Evolutionary conservation across 352 stramenopile genomes (phyloP).

Genomic region (Globisporangium alternatum): DNA sequence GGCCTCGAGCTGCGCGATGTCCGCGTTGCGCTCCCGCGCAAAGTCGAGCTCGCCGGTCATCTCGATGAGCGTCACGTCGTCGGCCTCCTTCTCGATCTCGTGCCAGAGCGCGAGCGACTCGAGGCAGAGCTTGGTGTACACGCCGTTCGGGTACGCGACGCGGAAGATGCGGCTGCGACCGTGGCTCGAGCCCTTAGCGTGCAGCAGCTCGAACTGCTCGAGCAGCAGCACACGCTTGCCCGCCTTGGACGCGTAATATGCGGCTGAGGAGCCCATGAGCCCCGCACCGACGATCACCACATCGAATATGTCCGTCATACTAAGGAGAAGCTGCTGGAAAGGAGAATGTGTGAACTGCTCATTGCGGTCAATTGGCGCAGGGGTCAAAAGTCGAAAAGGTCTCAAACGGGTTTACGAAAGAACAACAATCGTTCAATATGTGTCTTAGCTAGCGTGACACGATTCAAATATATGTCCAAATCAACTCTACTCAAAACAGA

Average conservation of each 20-base stretch:
- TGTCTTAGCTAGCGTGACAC: no score
- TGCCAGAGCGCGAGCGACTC: conserved; percentile 57
- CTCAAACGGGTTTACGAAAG: no score
- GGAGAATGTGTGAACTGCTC: not conserved
- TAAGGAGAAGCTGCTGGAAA: not conserved
- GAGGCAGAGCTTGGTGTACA: conserved; percentile 72
- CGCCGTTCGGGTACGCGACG: conserved; percentile 68
- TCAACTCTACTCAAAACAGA: no score
- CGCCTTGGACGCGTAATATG: conserved; percentile 43
- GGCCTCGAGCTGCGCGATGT: conserved; percentile 28
- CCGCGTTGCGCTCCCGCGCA: conserved; percentile 24
- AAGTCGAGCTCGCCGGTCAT: conserved; percentile 69
- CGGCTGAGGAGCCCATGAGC: conserved; percentile 66
- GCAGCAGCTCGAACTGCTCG: conserved; percentile 67
- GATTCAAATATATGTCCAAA: no score
- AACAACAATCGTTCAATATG: no score
- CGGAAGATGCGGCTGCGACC: conserved; percentile 78
- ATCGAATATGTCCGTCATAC: conserved; percentile 24
- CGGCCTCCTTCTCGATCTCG: conserved; percentile 38
- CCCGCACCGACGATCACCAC: conserved; percentile 56
- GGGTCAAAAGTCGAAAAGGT: no score
- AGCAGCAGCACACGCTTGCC: conserved; percentile 60
- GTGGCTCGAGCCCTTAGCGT: conserved; percentile 71
- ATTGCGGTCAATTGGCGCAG: not conserved
- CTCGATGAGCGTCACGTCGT: conserved; percentile 38